Base-by-base conservation (phyloP, 768 basidiomycete genomes). In the Nidula microcarpa region DNA sequence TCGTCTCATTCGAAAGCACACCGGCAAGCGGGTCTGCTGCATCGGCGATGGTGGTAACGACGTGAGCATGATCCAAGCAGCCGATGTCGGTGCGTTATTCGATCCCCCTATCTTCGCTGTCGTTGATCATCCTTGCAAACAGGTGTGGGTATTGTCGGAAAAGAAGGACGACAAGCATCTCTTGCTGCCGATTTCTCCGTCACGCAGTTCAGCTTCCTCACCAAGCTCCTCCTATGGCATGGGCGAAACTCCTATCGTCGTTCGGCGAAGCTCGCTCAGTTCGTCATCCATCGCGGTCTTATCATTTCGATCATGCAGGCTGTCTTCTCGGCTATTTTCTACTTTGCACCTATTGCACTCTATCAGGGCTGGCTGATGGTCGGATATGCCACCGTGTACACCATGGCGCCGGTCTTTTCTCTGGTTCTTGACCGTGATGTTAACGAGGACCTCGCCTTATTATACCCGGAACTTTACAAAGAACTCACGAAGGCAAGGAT, bases 1-100 rank as follows among this genome's bases (percentile, higher is more conserved):
- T 0, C 83, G 93, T 4, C 75, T 99, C 35, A 98, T 99, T 56
- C 87, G 97, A 6, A 76, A 81, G 14, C 86, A 87, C 64, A 97
- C 96, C 2, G 89, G 85, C 72, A 98, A 98, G 68, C 85, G 96
- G 0, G 96, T 99, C 0, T 98, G 96, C 68, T 98, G 97, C 65
- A 98, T 98, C 54, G 97, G 97, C 2, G 97, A 99, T 71, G 97
- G 97, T 34, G 97, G 97, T 4, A 99, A 99, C 67, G 97, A 99
- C 66, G 97, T 99, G 57, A 94, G 91, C 67, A 99, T 99, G 97
- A 99, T 99, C 56, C 97, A 98, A 64, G 97, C 97, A 1, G 97
- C 97, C 2, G 94, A 98, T 62, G 94, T 99, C 54, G 96, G 94
- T 94, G 47, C 66, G 93, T 84, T 5, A 33, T 33, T 43, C 35